Percentiles rank a stretch among this genome's conserved stretches.
These are phyloP conservation scores for Daldinia concentrica DNA, from an alignment of 495 filamentous ascomycete genomes.

Conservation along the genomic window DNA sequence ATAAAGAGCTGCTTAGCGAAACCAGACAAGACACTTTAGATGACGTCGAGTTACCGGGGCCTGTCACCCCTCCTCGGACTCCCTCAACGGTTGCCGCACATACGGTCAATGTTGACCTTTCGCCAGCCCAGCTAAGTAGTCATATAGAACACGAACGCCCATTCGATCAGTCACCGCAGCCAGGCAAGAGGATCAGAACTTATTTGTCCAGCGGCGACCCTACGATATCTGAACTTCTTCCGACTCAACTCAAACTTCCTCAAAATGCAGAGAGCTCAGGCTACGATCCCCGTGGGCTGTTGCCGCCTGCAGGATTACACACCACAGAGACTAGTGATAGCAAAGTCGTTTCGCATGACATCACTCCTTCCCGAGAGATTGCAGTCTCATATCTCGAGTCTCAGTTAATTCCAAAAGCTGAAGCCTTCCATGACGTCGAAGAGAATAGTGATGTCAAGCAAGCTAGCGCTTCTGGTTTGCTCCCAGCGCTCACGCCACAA, in stretches of 20 bases:
- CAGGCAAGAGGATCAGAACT: constrained; percentile 51
- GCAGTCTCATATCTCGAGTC: constrained; percentile 41
- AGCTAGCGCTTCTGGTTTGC: constrained; percentile 16
- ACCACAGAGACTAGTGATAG: background rate
- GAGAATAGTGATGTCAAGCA: constrained; percentile 6
- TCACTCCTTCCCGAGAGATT: constrained; percentile 33
- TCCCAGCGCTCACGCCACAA: constrained; percentile 27
- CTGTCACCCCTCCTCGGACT: constrained; percentile 32
- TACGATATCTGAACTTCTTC: constrained; percentile 22
- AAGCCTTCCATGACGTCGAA: constrained; percentile 21
- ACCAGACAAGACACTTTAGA: constrained; percentile 18
- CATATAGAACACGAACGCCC: constrained; percentile 52
- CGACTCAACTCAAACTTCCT: constrained; percentile 5
- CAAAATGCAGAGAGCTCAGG: background rate
- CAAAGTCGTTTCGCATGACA: constrained; percentile 2
- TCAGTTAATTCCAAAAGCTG: constrained; percentile 9
- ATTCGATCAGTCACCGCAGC: constrained; percentile 48
- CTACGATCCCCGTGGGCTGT: constrained; percentile 10
- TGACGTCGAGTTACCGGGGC: constrained; percentile 16
- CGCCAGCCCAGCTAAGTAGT: constrained; percentile 49
- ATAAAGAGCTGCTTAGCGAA: constrained; percentile 22
- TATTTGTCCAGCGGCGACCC: constrained; percentile 39
- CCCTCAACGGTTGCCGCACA: constrained; percentile 20
- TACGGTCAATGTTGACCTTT: constrained; percentile 38
- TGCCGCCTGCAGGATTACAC: constrained; percentile 1